Base-by-base conservation (phyloP, 192 early-diverging fungal species). In the Umbelopsis vinacea region DNA sequence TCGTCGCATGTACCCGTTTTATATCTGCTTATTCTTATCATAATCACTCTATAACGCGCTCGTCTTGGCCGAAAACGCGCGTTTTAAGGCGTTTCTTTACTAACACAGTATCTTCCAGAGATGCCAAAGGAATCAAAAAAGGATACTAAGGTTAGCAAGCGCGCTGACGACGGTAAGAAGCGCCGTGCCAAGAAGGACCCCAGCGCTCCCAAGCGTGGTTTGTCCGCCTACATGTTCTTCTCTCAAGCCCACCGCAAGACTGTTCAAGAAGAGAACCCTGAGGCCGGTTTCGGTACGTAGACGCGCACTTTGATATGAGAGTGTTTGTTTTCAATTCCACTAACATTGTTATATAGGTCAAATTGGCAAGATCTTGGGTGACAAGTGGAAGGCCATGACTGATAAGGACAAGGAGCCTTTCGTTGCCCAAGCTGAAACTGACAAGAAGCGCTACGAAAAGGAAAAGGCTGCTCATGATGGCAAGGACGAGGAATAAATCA, bases 181-280 rank as follows among this genome's bases (percentile, higher is more conserved):
- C 83, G 82, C 68, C 83, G 83, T 66, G 76, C 84, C 74, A 93
- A 93, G 88, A 96, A 97, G 89, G 92, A 96, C 88, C 89, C 91
- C 52, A 88, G 86, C 74, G 92, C 91, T 17, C 96, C 96, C 83
- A 98, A 98, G 88, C 92, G 92, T 84, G 87, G 91, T 5, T 85
- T 96, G 66, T 93, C 96, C 19, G 95, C 93, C 21, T 98, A 94
- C 87, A 91, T 98, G 84, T 85, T 94, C 82, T 98, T 93, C 83
- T 92, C 92, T 35, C 86, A 94, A 81, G 95, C 89, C 71, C 90
- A 89, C 83, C 87, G 96, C 57, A 71, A 88, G 40, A 79, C 82
- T 29, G 91, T 96, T 50, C 89, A 92, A 86, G 88, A 88, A 52
- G 86, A 92, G 54, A 93, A 95, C 90, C 93, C 94, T 47, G 83